These are phyloP conservation scores for Fonsecaea nubica DNA, from an alignment of 2,329 filamentous ascomycete species.

Conservation along the genomic window DNA sequence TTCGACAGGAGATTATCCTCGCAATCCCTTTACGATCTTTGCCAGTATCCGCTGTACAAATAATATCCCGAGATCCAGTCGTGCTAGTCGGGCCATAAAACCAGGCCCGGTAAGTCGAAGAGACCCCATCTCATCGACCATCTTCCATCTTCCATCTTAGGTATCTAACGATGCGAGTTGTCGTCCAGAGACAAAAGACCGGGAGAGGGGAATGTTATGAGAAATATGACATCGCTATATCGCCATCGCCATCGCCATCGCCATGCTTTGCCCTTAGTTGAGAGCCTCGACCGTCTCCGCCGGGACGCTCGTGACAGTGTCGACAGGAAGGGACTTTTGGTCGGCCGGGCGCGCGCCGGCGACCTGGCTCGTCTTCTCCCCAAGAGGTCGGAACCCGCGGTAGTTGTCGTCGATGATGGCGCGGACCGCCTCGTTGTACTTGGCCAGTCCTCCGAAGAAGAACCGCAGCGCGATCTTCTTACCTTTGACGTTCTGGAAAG, in stretches of 20 bases:
- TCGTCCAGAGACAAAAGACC: background rate
- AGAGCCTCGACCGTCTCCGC: conserved; percentile 6
- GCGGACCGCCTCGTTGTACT: conserved; percentile 12
- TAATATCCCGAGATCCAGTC: too few species aligned
- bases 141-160: too few species aligned
- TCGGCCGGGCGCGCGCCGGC: background rate
- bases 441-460: conserved; percentile 35
- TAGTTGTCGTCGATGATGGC: conserved; percentile 21
- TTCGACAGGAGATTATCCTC: too few species aligned
- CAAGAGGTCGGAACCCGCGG: conserved; percentile 15
- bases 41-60: too few species aligned
- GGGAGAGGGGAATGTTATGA: too few species aligned
- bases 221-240: too few species aligned
- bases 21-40: too few species aligned
- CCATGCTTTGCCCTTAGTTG: background rate
- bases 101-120: too few species aligned
- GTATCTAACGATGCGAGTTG: too few species aligned
- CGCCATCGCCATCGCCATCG: too few species aligned
- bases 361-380: background rate
- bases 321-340: background rate
- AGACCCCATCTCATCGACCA: too few species aligned
- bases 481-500: conserved; percentile 54
- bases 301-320: background rate
- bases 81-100: too few species aligned
- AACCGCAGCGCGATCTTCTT: conserved; percentile 48